phyloP scores from a whole-genome alignment of 2,329 filamentous ascomycete genomes.

The Mycosphaerella sp. region DNA sequence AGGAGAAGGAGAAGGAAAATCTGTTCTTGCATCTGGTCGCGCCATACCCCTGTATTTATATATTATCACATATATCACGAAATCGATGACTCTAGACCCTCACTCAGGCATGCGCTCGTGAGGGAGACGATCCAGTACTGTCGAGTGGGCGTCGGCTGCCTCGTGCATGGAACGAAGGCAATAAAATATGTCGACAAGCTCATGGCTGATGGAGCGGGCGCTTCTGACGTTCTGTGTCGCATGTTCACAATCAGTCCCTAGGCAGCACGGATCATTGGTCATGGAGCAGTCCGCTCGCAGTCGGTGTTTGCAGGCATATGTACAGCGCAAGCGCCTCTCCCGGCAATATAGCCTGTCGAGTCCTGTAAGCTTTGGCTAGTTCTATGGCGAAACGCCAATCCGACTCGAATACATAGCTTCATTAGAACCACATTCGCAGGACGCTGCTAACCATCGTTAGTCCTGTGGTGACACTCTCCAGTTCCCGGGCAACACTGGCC shows the following conservation, averaged over 20 bases:
- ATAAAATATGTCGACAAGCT: neutral
- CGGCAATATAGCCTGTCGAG: no score
- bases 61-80: neutral
- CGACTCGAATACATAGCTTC: no score
- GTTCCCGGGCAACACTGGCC: neutral
- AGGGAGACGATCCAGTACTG: no score
- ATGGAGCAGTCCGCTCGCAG: neutral
- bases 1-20: no score
- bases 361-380: no score
- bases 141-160: no score
- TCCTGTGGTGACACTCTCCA: no score
- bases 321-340: no score
- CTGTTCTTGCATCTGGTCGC: neutral
- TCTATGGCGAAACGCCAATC: no score
- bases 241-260: neutral
- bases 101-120: neutral
- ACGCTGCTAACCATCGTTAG: no score
- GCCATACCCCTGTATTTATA: neutral
- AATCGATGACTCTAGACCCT: neutral
- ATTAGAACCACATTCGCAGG: no score
- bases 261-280: neutral
- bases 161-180: neutral
- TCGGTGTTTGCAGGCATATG: neutral
- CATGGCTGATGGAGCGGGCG: neutral
- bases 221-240: neutral